Base-by-base conservation (phyloP, 371 early-diverging fungal species). In the Mortierella sp. region DNA sequence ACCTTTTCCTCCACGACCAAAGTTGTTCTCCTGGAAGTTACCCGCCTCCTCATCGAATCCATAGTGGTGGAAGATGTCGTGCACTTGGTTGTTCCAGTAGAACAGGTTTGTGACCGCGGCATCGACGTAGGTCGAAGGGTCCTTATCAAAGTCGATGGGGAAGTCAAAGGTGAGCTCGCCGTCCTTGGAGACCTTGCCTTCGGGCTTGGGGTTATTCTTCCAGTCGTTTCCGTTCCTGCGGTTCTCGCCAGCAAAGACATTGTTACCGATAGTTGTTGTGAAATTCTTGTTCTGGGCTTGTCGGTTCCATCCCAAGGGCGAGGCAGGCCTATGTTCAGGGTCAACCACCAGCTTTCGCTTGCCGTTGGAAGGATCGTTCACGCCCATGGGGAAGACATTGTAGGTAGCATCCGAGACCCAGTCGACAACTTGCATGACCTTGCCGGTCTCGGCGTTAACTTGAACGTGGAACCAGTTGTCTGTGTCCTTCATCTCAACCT, bases 11-110 rank as follows among this genome's bases (percentile, higher is more conserved):
- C 96, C 95, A 54, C 90, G 87, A 34, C 84, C 88, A 69, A 90
- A 83, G 80, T 98, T 98, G 80, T 90, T 86, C 72, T 95, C 89
- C 82, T 98, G 99, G 85, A 98, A 98, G 83, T 98, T 98, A 32
- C 99, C 99, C n/a, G 95, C 82, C 57, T 86, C 85, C 80, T 98
- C 99, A 75, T 92, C 90, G 76, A 97, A 98, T 0, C 99, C 99
- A 68, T 97, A 98, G 47, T 88, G 83, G 80, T 94, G 91, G 76
- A 88, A 89, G 75, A 95, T 75, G 68, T 95, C 95, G 80, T 95
- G 95, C 46, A 90, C 83, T 75, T 84, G 75, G 79, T 98, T 98
- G 81, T 92, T 93, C 89, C 92, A 93, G 83, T 97, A 99, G 73
- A 98, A 98, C 50, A 96, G 79, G 80, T 98, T 96, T 60, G 95